A percentile compares a stretch with the other conserved stretches of the same genome.
phyloP scores from a whole-genome alignment of 2,329 filamentous ascomycete genomes.

The Blumeria graminis region DNA sequence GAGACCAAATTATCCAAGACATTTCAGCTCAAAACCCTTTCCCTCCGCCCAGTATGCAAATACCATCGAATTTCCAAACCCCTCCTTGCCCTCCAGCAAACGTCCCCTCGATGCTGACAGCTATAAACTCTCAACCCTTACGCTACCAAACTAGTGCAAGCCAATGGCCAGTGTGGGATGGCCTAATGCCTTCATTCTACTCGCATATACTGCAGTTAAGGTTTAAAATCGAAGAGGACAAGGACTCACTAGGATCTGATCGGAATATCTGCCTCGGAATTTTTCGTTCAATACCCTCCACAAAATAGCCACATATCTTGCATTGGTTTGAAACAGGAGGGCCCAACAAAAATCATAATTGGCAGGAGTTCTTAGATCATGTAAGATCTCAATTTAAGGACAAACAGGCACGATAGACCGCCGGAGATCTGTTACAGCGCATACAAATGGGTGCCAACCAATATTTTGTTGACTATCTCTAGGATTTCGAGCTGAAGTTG shows the following conservation, averaged over 20 bases:
- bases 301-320: background rate
- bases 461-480: background rate
- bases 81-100: no score
- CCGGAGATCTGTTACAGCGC: background rate
- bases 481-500: background rate
- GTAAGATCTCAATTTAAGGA: background rate
- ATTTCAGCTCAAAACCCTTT: no score
- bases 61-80: no score
- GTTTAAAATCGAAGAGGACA: background rate
- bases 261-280: background rate
- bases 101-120: no score
- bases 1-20: no score
- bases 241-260: background rate
- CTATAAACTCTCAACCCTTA: no score
- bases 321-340: background rate
- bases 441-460: background rate
- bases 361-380: background rate
- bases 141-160: background rate
- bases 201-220: background rate
- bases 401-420: background rate
- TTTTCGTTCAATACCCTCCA: background rate
- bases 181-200: background rate
- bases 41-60: no score
- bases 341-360: background rate
- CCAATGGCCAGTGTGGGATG: background rate